Evolutionary conservation across 148 eudicot genomes (phyloP).

Genomic region (Rhododendron griersonianum): DNA sequence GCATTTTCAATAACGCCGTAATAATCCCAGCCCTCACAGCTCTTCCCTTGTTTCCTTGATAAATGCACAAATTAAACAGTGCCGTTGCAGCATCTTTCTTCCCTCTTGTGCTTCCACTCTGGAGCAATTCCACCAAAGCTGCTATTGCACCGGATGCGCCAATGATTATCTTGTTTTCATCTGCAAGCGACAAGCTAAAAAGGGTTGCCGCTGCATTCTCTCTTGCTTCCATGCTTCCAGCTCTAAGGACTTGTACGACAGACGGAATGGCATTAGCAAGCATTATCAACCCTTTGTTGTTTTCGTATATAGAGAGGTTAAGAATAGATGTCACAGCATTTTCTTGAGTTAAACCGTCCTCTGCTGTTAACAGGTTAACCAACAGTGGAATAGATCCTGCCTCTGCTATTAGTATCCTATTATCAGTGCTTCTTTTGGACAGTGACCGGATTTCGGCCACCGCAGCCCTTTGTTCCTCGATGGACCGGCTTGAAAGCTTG

Average conservation of each 20-base stretch:
- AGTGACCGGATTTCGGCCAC: constrained; percentile 77
- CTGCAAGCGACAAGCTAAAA: constrained; percentile 83
- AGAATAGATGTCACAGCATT: constrained; percentile 93
- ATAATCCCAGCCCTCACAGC: constrained; percentile 84
- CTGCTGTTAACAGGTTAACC: constrained; percentile 60
- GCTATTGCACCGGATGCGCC: constrained; percentile 87
- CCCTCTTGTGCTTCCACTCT: constrained; percentile 67
- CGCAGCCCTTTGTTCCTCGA: constrained; percentile 55
- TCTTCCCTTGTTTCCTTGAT: constrained; percentile 84
- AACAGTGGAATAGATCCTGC: constrained; percentile 85
- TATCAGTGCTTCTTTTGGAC: constrained; percentile 83
- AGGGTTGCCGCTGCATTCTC: constrained; percentile 94
- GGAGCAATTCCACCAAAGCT: constrained; percentile 69
- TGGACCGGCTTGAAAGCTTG: constrained; percentile 51
- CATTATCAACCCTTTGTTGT: constrained; percentile 87
- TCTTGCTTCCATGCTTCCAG: constrained; percentile 78
- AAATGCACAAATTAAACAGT: constrained; percentile 75
- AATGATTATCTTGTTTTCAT: constrained; percentile 83
- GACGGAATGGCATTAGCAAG: constrained; percentile 80
- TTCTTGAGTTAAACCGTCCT: constrained; percentile 67
- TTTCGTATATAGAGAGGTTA: constrained; percentile 76
- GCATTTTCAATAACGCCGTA: constrained; percentile 58
- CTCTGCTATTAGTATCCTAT: constrained; percentile 78
- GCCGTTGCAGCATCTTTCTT: constrained; percentile 94
- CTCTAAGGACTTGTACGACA: constrained; percentile 76